These are phyloP conservation scores for Jaapia argillacea DNA, from an alignment of 768 basidiomycete species.

Conservation along the genomic window DNA sequence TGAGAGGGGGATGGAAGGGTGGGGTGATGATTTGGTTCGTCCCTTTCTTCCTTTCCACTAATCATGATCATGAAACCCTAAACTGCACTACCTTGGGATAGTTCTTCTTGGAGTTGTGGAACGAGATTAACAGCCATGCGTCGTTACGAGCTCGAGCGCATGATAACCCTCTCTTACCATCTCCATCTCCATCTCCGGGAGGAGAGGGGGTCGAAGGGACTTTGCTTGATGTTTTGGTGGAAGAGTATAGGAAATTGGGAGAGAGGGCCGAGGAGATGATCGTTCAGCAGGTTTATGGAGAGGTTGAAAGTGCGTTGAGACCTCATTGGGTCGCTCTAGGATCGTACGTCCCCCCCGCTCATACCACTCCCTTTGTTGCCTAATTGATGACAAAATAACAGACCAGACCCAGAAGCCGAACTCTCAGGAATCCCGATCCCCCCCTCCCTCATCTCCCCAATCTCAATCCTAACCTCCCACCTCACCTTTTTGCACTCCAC, in stretches of 20 bases:
- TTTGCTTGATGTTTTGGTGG: slow-evolving; percentile 72
- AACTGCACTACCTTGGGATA: slow-evolving; percentile 18
- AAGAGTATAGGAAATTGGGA: slow-evolving; percentile 48
- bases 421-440: slow-evolving; percentile 54
- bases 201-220: too few species aligned
- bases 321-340: slow-evolving; percentile 52
- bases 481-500: slow-evolving; percentile 55
- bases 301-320: slow-evolving; percentile 71
- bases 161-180: slow-evolving; percentile 40
- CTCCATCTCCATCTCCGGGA: slow-evolving; percentile 26
- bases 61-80: neutral
- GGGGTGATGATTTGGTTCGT: slow-evolving; percentile 87
- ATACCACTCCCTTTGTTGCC: neutral
- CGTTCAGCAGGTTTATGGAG: slow-evolving; percentile 69
- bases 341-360: slow-evolving; percentile 24
- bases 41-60: slow-evolving; percentile 2
- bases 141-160: slow-evolving; percentile 46
- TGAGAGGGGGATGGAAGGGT: slow-evolving; percentile 54
- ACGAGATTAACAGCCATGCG: slow-evolving; percentile 57
- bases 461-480: slow-evolving; percentile 76
- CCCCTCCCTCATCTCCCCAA: slow-evolving; percentile 61
- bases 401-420: too few species aligned
- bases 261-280: slow-evolving; percentile 83
- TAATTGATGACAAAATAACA: slow-evolving; percentile 11
- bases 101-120: slow-evolving; percentile 92